A percentile compares a stretch with the other conserved stretches of the same genome.
Conservation (phyloP, 1,284 basidiomycete species). For the Wallemia mellicola region DNA sequence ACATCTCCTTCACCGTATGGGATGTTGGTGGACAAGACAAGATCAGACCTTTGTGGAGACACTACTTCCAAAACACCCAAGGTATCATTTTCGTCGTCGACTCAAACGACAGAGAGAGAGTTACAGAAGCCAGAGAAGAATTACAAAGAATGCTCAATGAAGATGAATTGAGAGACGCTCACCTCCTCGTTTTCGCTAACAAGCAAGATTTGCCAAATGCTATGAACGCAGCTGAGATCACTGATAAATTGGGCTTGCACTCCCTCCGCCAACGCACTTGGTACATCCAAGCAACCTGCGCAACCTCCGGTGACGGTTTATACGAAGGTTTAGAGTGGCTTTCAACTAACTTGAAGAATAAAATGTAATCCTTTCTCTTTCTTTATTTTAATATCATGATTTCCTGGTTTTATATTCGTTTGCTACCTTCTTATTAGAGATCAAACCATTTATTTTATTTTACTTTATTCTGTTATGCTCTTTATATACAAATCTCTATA, state of each 20-base stretch:
- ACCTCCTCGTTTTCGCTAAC: constrained; percentile 96
- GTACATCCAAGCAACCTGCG: constrained; percentile 99
- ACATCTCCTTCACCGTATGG: constrained; percentile 73
- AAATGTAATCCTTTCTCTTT: constrained; percentile 2
- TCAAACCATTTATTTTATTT: neutral
- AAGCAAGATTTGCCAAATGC: constrained; percentile 97
- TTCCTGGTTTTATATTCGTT: neutral
- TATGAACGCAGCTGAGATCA: constrained; percentile 98
- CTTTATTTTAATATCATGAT: neutral
- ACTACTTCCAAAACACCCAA: constrained; percentile 99
- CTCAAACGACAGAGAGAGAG: constrained; percentile 98
- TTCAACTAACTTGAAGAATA: constrained; percentile 19
- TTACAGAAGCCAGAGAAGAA: constrained; percentile 95
- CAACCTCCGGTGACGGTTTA: constrained; percentile 91
- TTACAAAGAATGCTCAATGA: constrained; percentile 99
- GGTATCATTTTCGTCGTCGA: constrained; percentile 99
- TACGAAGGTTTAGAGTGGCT: constrained; percentile 94
- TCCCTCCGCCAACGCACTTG: constrained; percentile 85
- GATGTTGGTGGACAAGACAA: constrained; percentile 69
- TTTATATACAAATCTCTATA: neutral
- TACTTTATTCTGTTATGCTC: neutral
- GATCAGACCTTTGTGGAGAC: constrained; percentile 84
- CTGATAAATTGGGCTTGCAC: constrained; percentile 95
- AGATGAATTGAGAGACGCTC: constrained; percentile 93
- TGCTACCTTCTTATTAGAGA: neutral